phyloP scores from a whole-genome alignment of 2,329 filamentous ascomycete species.

The Nemania abortiva region DNA sequence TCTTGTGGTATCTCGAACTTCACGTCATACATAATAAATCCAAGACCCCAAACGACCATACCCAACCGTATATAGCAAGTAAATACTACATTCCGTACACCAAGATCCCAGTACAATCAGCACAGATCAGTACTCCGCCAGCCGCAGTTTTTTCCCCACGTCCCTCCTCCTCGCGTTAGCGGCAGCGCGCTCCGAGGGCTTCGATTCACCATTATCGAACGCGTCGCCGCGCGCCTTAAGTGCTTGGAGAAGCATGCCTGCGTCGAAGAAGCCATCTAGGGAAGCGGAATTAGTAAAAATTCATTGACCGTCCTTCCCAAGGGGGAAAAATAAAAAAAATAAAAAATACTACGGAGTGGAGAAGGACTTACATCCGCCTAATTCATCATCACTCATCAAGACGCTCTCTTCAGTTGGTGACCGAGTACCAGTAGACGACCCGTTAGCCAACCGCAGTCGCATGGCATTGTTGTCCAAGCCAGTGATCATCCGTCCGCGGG shows the following conservation, averaged over 20 bases:
- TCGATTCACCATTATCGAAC: constrained; percentile 63
- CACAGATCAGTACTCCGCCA: constrained; percentile 72
- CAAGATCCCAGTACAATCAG: neutral
- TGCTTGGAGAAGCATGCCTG: constrained; percentile 91
- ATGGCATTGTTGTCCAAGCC: constrained; percentile 59
- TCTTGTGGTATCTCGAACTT: constrained; percentile 35
- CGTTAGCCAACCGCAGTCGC: constrained; percentile 51
- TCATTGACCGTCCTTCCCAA: neutral
- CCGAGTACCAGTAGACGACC: constrained; percentile 63
- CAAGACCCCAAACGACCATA: constrained; percentile 23
- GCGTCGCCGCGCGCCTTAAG: constrained; percentile 77
- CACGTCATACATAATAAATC: constrained; percentile 1
- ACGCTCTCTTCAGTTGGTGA: constrained; percentile 77
- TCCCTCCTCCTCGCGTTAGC: constrained; percentile 72
- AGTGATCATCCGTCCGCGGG: constrained; percentile 78
- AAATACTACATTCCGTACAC: neutral
- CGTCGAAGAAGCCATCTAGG: constrained; percentile 95
- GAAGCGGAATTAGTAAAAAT: constrained; percentile 1
- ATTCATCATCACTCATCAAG: constrained; percentile 82
- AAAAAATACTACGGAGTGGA: neutral
- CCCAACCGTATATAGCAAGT: neutral
- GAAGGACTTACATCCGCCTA: constrained; percentile 88
- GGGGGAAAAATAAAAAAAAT: too few species aligned
- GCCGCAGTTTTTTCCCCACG: constrained; percentile 78
- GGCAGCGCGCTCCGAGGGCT: constrained; percentile 69